Percentiles rank a stretch among this genome's conserved stretches.
phyloP scores from a whole-genome alignment of 306 rosid species.

The Leucaena leucocephala region DNA sequence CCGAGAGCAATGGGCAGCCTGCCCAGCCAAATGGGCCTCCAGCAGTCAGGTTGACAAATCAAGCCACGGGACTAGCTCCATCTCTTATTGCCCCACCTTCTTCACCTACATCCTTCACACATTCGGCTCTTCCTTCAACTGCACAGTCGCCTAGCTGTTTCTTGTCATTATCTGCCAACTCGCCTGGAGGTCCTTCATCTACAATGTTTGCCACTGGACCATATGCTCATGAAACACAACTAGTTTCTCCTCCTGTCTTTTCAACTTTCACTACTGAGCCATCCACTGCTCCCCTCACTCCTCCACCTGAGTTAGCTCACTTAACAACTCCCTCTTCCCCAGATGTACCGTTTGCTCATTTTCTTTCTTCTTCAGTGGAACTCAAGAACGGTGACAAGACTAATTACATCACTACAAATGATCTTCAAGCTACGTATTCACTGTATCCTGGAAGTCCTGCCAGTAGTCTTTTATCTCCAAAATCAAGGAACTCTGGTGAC shows the following conservation, averaged over 20 bases:
- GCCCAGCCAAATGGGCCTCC: slow-evolving; percentile 85
- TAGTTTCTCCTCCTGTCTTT: slow-evolving; percentile 96
- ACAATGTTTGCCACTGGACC: slow-evolving; percentile 94
- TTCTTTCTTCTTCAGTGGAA: slow-evolving; percentile 80
- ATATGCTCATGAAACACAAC: slow-evolving; percentile 90
- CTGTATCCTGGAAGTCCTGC: slow-evolving; percentile 98
- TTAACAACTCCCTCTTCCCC: slow-evolving; percentile 99
- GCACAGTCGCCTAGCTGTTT: slow-evolving; percentile 88
- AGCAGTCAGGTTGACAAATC: slow-evolving; percentile 67
- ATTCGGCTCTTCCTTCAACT: slow-evolving; percentile 94
- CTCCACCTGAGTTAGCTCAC: slow-evolving; percentile 99
- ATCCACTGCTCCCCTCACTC: slow-evolving; percentile 96
- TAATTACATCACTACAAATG: slow-evolving; percentile 72
- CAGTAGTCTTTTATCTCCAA: slow-evolving; percentile 74
- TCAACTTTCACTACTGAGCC: slow-evolving; percentile 99
- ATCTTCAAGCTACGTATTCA: slow-evolving; percentile 86
- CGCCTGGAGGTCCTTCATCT: slow-evolving; percentile 98
- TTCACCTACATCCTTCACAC: slow-evolving; percentile 93
- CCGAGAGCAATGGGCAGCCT: slow-evolving; percentile 72
- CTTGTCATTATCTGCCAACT: slow-evolving; percentile 86
- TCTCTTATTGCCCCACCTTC: slow-evolving; percentile 98
- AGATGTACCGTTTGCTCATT: slow-evolving; percentile 95
- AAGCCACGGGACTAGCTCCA: slow-evolving; percentile 76
- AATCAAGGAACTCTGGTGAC: slow-evolving; percentile 77
- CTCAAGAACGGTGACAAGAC: slow-evolving; percentile 63